phyloP scores from a whole-genome alignment of 2,329 filamentous ascomycete species.

The Aaosphaeria arxii region DNA sequence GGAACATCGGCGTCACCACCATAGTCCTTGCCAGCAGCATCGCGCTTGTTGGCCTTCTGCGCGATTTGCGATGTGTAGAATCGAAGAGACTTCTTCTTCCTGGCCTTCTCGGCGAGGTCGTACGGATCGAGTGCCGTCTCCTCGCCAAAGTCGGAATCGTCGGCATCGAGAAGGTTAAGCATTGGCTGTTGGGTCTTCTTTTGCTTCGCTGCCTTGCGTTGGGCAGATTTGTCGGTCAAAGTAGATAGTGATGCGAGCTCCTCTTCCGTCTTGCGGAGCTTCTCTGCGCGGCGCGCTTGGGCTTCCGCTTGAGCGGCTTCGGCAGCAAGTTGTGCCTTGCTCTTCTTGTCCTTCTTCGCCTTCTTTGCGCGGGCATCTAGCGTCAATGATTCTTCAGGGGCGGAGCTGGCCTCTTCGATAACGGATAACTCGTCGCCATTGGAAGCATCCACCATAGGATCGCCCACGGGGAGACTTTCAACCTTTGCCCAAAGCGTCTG shows the following conservation, averaged over 20 bases:
- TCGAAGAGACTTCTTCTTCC: conserved; percentile 84
- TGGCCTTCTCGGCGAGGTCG: conserved; percentile 81
- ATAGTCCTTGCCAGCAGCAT: conserved; percentile 67
- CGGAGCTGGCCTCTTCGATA: conserved; percentile 29
- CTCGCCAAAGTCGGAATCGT: conserved; percentile 90
- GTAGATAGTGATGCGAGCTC: conserved; percentile 70
- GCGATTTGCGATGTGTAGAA: conserved; percentile 99
- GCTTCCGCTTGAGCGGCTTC: conserved; percentile 54
- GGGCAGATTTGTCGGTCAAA: conserved; percentile 51
- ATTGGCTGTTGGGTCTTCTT: conserved; percentile 20
- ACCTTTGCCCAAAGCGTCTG: conserved; percentile 77
- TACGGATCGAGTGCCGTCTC: conserved; percentile 74
- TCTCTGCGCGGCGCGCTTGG: conserved; percentile 53
- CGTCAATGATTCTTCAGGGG: conserved; percentile 24
- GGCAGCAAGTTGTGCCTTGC: conserved; percentile 48
- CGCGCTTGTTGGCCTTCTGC: conserved; percentile 87
- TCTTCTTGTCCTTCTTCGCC: conserved; percentile 43
- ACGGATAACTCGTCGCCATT: conserved; percentile 33
- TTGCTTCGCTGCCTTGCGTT: conserved; percentile 47
- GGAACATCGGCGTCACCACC: conserved; percentile 83
- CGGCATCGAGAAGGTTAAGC: conserved; percentile 45
- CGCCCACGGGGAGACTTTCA: conserved; percentile 59
- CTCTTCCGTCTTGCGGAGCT: conserved; percentile 60
- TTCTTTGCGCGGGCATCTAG: conserved; percentile 30
- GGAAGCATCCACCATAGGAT: conserved; percentile 35